These are phyloP conservation scores for Pseudozyma hubeiensis DNA, from an alignment of 1,284 basidiomycete genomes.

Conservation along the genomic window DNA sequence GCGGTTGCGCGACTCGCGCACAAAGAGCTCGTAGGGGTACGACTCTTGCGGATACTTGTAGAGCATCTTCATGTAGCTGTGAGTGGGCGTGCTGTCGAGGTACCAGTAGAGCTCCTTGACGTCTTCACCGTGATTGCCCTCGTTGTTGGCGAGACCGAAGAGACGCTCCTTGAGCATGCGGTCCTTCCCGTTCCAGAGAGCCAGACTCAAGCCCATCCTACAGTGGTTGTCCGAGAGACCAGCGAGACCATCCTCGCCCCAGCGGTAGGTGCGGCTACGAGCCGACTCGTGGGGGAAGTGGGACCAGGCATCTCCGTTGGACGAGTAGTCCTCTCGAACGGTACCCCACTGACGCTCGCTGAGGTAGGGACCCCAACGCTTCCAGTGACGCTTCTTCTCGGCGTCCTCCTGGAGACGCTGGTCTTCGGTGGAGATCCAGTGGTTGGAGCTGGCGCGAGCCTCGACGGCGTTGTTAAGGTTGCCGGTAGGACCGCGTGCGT, in stretches of 20 bases:
- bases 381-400: conserved; percentile 84
- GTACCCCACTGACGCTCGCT: conserved; percentile 98
- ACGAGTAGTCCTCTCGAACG: conserved; percentile 96
- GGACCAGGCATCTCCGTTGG: conserved; percentile 95
- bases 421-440: conserved; percentile 66
- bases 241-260: conserved; percentile 97
- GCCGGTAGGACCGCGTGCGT: conserved; percentile 49
- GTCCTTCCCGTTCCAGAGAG: conserved; percentile 95
- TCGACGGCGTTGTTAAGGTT: conserved; percentile 46
- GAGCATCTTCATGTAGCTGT: conserved; percentile 99
- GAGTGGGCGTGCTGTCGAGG: conserved; percentile 95
- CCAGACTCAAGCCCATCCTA: conserved; percentile 87
- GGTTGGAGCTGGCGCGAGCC: conserved; percentile 33
- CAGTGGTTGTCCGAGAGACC: conserved; percentile 97
- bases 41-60: conserved; percentile 96
- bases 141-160: conserved; percentile 91
- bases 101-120: conserved; percentile 99
- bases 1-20: conserved; percentile 83
- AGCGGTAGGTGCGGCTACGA: conserved; percentile 92
- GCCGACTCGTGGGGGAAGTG: conserved; percentile 97
- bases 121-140: conserved; percentile 98
- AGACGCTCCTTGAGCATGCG: conserved; percentile 94
- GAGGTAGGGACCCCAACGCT: conserved; percentile 97
- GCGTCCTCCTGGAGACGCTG: conserved; percentile 75
- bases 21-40: conserved; percentile 93